These are phyloP conservation scores for Colletotrichum falcatum DNA, from an alignment of 2,329 filamentous ascomycete species.

Conservation along the genomic window DNA sequence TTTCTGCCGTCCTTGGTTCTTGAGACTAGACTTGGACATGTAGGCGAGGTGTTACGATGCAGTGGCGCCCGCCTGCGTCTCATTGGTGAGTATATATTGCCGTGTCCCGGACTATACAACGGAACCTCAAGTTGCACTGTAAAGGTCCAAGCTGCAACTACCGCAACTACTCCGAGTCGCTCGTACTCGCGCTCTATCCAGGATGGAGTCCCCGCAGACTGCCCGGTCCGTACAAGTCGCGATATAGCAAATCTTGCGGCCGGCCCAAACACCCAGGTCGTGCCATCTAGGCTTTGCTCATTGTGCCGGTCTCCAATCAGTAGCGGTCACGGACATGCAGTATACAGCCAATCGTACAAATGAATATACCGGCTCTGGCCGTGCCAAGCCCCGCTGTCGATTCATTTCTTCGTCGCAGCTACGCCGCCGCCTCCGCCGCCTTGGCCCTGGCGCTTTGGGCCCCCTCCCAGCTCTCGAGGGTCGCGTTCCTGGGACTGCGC, in stretches of 20 bases:
- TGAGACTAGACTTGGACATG: not conserved
- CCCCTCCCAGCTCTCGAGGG: slow-evolving; percentile 26
- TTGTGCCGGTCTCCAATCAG: too few relatives aligned
- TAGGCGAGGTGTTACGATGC: not conserved
- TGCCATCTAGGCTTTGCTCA: not conserved
- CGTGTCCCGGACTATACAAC: too few relatives aligned
- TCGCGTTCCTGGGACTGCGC: slow-evolving; percentile 38
- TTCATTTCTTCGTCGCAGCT: too few relatives aligned
- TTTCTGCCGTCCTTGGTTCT: too few relatives aligned
- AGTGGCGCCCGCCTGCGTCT: not conserved
- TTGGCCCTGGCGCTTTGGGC: not conserved
- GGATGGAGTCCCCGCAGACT: not conserved
- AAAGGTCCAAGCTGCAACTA: not conserved
- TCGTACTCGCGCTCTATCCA: not conserved
- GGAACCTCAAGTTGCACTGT: too few relatives aligned
- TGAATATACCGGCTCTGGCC: not conserved
- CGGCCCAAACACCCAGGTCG: too few relatives aligned
- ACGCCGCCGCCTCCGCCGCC: not conserved
- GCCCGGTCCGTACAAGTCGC: not conserved
- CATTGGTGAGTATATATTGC: not conserved
- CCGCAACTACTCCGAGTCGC: not conserved
- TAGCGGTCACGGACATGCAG: not conserved
- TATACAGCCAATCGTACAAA: too few relatives aligned
- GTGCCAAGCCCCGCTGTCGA: not conserved
- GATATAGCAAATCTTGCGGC: not conserved